phyloP scores from a whole-genome alignment of 768 basidiomycete species.

The Auriscalpium microsporum region DNA sequence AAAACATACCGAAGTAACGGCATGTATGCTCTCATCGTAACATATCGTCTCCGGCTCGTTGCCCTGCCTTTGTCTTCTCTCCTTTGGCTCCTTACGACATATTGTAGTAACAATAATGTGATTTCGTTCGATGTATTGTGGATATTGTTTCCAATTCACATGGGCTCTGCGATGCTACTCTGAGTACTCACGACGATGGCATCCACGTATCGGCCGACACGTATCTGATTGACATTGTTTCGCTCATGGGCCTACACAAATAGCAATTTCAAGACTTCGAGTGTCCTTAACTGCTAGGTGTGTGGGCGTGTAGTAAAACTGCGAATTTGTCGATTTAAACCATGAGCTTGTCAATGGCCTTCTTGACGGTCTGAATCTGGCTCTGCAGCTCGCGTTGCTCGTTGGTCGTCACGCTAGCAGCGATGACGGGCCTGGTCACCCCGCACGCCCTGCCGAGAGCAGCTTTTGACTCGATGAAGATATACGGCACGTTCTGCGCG shows the following conservation, averaged over 20 bases:
- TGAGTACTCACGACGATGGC: background rate
- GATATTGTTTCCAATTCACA: background rate
- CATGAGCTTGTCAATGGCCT: slow-evolving; percentile 65
- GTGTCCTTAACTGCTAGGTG: background rate
- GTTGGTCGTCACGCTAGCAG: slow-evolving; percentile 93
- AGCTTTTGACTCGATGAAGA: slow-evolving; percentile 92
- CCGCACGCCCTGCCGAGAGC: slow-evolving; percentile 95
- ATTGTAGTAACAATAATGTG: background rate
- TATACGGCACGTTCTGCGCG: slow-evolving; percentile 86
- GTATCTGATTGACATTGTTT: no score
- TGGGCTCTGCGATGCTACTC: background rate
- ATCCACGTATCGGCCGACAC: no score
- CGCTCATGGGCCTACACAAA: no score
- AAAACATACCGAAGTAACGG: slow-evolving; percentile 76
- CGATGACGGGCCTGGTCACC: slow-evolving; percentile 90
- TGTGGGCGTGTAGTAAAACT: background rate
- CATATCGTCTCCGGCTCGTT: background rate
- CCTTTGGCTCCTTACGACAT: background rate
- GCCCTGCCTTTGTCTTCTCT: background rate
- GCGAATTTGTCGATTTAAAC: slow-evolving; percentile 20
- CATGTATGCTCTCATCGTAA: background rate
- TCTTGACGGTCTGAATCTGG: slow-evolving; percentile 84
- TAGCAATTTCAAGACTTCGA: no score
- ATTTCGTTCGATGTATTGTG: background rate
- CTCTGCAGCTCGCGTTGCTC: slow-evolving; percentile 85